Evolutionary conservation across 306 rosid genomes (phyloP).

Genomic region (Fagus crenata): DNA sequence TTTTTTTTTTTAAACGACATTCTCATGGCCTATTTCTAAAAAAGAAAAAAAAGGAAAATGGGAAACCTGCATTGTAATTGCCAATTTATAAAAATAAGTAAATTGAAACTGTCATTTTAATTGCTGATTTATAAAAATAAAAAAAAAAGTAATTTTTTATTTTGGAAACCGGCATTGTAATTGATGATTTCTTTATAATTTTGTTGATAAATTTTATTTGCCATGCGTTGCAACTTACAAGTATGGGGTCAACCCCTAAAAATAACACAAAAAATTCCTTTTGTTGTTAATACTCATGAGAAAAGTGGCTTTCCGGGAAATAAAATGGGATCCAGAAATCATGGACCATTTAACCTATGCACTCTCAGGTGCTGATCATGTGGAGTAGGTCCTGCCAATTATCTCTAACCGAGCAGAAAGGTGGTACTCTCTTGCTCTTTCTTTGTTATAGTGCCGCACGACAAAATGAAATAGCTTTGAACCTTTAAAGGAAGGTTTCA

Average conservation of each 20-base stretch:
- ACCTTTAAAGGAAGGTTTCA: slow-evolving; percentile 68
- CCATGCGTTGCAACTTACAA: slow-evolving; percentile 25
- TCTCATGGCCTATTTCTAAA: no score
- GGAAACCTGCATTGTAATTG: no score
- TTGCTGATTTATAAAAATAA: no score
- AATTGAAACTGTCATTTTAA: no score
- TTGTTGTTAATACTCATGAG: slow-evolving; percentile 63
- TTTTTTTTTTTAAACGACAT: no score
- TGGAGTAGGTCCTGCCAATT: slow-evolving; percentile 79
- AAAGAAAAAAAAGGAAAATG: no score
- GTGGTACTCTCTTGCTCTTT: slow-evolving; percentile 91
- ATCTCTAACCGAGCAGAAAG: slow-evolving; percentile 60
- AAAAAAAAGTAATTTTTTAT: no score
- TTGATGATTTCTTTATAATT: no score
- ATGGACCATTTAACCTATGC: slow-evolving; percentile 75
- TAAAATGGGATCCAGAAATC: slow-evolving; percentile 75
- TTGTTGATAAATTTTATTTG: no score
- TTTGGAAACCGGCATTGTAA: no score
- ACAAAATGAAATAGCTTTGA: slow-evolving; percentile 60
- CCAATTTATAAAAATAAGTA: no score
- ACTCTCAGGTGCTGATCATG: slow-evolving; percentile 69
- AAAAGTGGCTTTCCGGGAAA: slow-evolving; percentile 55
- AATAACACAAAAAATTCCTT: slow-evolving; percentile 67
- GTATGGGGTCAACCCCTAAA: slow-evolving; percentile 53
- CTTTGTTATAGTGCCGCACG: slow-evolving; percentile 69